phyloP scores from a whole-genome alignment of 2,329 filamentous ascomycete species.

The Diplodia mutila region DNA sequence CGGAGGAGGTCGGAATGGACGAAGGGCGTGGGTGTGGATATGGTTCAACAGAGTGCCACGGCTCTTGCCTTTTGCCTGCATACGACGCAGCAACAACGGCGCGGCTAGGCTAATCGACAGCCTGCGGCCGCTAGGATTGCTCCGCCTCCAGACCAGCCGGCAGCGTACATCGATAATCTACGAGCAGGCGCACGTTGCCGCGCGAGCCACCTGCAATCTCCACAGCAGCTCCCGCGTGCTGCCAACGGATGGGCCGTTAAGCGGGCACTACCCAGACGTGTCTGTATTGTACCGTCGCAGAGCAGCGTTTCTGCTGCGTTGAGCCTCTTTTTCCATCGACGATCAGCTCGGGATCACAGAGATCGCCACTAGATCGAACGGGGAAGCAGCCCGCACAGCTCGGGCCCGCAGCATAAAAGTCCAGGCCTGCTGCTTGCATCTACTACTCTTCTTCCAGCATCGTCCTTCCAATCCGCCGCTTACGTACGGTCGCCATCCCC shows the following conservation, averaged over 20 bases:
- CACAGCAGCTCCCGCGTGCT: not conserved
- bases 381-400: constrained; percentile 1
- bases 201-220: constrained; percentile 8
- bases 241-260: not conserved
- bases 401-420: not conserved
- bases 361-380: constrained; percentile 5
- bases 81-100: constrained; percentile 16
- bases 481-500: not conserved
- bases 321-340: constrained; percentile 12
- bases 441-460: not conserved
- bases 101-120: constrained; percentile 12
- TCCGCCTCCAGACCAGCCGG: constrained; percentile 1
- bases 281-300: too few species aligned
- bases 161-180: not conserved
- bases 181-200: too few species aligned
- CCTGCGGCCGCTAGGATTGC: not conserved
- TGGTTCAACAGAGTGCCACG: not conserved
- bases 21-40: not conserved
- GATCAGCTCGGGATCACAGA: constrained; percentile 5
- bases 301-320: not conserved
- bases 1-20: not conserved
- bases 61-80: not conserved
- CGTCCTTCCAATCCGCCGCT: not conserved
- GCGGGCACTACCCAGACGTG: constrained; percentile 16
- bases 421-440: not conserved